These are phyloP conservation scores for Penicillium cosmopolitanum DNA, from an alignment of 495 filamentous ascomycete species.

Conservation along the genomic window DNA sequence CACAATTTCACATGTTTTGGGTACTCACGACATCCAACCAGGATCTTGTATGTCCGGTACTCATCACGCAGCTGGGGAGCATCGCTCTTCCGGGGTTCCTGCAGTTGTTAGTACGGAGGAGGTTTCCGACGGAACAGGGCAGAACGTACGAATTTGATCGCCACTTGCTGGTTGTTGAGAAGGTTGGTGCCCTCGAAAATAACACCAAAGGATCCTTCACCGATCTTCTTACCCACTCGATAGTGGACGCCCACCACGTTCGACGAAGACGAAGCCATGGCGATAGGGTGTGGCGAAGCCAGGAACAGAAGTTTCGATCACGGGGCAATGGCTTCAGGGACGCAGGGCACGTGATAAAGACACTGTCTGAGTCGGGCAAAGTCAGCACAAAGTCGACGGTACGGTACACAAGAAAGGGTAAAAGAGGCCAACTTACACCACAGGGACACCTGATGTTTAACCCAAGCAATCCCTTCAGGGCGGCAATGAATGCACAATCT, in stretches of 20 bases:
- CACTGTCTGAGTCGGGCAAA: slow-evolving; percentile 19
- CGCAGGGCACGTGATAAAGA: slow-evolving; percentile 34
- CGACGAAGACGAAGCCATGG: slow-evolving; percentile 91
- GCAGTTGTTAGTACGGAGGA: slow-evolving; percentile 23
- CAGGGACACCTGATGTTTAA: slow-evolving; percentile 15
- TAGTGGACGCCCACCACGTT: slow-evolving; percentile 99
- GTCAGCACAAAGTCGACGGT: slow-evolving; percentile 25
- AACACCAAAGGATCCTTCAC: slow-evolving; percentile 97
- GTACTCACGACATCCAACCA: slow-evolving; percentile 98
- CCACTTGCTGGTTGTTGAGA: slow-evolving; percentile 98
- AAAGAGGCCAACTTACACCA: slow-evolving; percentile 24
- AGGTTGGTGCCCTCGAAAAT: slow-evolving; percentile 99
- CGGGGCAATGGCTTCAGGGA: slow-evolving; percentile 32
- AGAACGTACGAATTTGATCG: slow-evolving; percentile 95
- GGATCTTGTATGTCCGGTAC: slow-evolving; percentile 98
- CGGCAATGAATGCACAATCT: slow-evolving; percentile 19
- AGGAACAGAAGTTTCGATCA: slow-evolving; percentile 28
- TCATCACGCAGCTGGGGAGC: slow-evolving; percentile 97
- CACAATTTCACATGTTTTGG: neutral
- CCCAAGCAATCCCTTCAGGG: slow-evolving; percentile 13
- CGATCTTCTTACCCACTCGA: slow-evolving; percentile 98
- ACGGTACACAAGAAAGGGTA: neutral
- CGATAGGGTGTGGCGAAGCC: slow-evolving; percentile 17
- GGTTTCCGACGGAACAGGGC: neutral
- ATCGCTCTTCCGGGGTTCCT: slow-evolving; percentile 99